Evolutionary conservation across 192 early-diverging fungal genomes (phyloP).

Genomic region (Rhizophagus sp.): DNA sequence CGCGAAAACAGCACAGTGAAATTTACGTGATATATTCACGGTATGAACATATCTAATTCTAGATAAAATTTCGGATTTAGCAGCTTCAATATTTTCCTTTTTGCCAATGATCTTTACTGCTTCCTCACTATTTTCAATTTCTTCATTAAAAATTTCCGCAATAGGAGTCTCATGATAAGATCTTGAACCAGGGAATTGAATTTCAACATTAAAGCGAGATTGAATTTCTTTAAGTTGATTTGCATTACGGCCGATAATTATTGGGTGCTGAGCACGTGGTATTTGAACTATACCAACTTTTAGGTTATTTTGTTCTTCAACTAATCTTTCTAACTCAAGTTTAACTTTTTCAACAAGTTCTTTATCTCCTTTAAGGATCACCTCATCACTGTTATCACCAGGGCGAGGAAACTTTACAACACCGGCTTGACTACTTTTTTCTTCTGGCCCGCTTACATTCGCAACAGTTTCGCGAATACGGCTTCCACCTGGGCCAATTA

Average conservation of each 20-base stretch:
- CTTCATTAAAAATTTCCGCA: background rate
- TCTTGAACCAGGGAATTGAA: constrained; percentile 57
- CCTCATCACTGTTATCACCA: constrained; percentile 54
- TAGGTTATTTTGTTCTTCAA: constrained; percentile 45
- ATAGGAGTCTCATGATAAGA: background rate
- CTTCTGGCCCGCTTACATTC: constrained; percentile 58
- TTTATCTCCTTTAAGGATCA: constrained; percentile 63
- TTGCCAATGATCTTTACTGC: constrained; percentile 58
- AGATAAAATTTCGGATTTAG: constrained; percentile 44
- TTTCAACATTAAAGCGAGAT: constrained; percentile 63
- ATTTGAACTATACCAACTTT: constrained; percentile 49
- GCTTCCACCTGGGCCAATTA: constrained; percentile 66
- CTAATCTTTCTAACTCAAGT: constrained; percentile 43
- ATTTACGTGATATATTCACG: constrained; percentile 51
- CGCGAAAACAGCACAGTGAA: constrained; percentile 56
- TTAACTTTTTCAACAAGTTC: constrained; percentile 56
- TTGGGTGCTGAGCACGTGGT: constrained; percentile 73
- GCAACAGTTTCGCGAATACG: constrained; percentile 64
- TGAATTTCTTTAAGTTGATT: constrained; percentile 70
- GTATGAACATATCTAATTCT: constrained; percentile 44
- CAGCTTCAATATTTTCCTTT: constrained; percentile 55
- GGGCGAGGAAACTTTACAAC: constrained; percentile 64
- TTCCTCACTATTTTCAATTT: constrained; percentile 32
- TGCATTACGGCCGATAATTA: constrained; percentile 82
- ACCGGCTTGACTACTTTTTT: constrained; percentile 46